Evolutionary conservation across 441 rosid genomes (phyloP), one percentile per base, ranked within the genome.

Genomic region (Corymbia citriodora): DNA sequence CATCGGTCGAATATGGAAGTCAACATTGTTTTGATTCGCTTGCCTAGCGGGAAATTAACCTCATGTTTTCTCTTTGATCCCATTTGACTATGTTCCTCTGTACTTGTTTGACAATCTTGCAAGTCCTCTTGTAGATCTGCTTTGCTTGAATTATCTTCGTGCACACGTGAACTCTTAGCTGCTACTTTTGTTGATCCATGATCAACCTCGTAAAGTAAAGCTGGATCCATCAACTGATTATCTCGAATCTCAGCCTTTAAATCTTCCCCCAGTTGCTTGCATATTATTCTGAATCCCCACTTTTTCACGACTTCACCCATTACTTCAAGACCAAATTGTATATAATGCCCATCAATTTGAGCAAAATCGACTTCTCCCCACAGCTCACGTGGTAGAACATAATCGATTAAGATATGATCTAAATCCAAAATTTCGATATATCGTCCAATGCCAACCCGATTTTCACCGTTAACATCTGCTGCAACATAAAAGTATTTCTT

Each of bases 331-430:
- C 21, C 8, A 0, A 29, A 29, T n/a, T 68, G 1, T 68, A 31
- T 6, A n/a, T 8, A 0, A 4, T 2, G 15, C 1, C 40, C 74
- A n/a, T n/a, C 11, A n/a, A n/a, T 68, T 31, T 17, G 40, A n/a
- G 6, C 6, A 16, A 15, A 68, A 68, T 68, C 11, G 0, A 31
- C 0, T 31, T 0, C 6, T 8, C 0, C 0, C 11, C 11, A 31
- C 6, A 14, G 1, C 0, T 1, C 0, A 7, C 1, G 0, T 68
- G 9, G 33, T 15, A 3, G 15, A 3, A 15, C 3, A n/a, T 15
- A n/a, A 1, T 0, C 0, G 8, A 65, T 18, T 1, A 0, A 3
- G 1, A 65, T 65, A 13, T 65, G 40, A 15, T 65, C 21, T 1
- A 1, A n/a, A n/a, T 27, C 19, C 16, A 27, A 11, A 40, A 40